Evolutionary conservation across 164 flowering plant genomes (phyloP), one percentile per base, ranked within the genome.

Genomic region (Tetracentron sinense): DNA sequence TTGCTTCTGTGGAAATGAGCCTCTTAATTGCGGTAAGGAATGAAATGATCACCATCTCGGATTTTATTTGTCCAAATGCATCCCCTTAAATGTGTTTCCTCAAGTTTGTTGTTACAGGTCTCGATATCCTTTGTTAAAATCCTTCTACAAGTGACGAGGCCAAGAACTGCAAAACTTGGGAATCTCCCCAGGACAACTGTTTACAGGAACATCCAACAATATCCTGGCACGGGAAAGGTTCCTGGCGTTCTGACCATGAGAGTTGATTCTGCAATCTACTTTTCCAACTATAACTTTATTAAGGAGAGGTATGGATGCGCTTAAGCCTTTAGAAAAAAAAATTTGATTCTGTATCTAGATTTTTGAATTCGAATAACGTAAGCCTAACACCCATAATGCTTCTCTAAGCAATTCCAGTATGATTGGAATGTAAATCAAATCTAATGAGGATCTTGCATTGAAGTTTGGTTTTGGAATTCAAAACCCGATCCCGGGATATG

Each of bases 211-310:
- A 77, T 81, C n/a, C 89, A 90, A 0, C n/a, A n/a, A n/a, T n/a
- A n/a, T n/a, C n/a, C n/a, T n/a, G 85, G 80, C 3, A 92, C 97
- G 33, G 62, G 63, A 4, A 81, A 57, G 71, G 77, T 86, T 72
- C 90, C 87, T 15, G 89, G 92, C 1, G 58, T 81, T 58, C 54
- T 88, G 68, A 82, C 86, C 21, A 78, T 85, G 59, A 78, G 92
- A 66, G 85, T 90, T 67, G 95, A 90, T 69, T 86, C 97, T 15
- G 86, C 92, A 3, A 84, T 90, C 61, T 90, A 88, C 77, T 90
- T 90, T 66, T 83, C 94, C 74, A 90, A 90, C 80, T 86, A 90
- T 57, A 90, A 85, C 70, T 90, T 86, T 59, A 65, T 86, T 19
- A 82, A 78, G 56, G 97, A 90, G 73, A 85, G 94, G 97, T 88